phyloP scores from a whole-genome alignment of 2,329 filamentous ascomycete genomes.

The Fusarium sulawesiense region DNA sequence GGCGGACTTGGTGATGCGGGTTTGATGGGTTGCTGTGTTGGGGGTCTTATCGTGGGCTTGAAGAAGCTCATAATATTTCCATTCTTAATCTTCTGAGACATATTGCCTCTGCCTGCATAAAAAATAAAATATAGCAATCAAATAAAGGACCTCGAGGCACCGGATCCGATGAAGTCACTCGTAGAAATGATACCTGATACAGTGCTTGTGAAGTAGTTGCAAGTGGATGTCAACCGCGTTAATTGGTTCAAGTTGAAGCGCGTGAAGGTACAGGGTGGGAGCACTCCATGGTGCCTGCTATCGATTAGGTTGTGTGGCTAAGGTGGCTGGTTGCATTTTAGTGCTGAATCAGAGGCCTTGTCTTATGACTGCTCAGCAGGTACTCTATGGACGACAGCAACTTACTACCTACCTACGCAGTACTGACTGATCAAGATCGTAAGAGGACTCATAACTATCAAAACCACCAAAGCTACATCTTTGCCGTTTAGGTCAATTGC shows the following conservation, averaged over 20 bases:
- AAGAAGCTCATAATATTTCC: slow-evolving; percentile 55
- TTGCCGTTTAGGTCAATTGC: neutral
- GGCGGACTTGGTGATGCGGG: slow-evolving; percentile 18
- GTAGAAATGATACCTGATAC: slow-evolving; percentile 3
- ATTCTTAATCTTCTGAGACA: slow-evolving; percentile 46
- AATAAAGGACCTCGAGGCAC: neutral
- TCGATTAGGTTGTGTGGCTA: slow-evolving; percentile 18
- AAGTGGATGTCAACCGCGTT: slow-evolving; percentile 21
- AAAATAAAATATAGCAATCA: neutral
- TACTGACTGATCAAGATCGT: neutral
- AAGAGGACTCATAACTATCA: neutral
- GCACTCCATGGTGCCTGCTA: neutral
- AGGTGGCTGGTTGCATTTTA: neutral
- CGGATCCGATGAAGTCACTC: neutral
- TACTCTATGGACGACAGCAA: neutral
- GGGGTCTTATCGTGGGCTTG: slow-evolving; percentile 45
- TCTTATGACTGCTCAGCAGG: neutral
- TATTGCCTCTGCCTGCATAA: slow-evolving; percentile 8
- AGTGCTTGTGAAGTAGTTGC: slow-evolving; percentile 19
- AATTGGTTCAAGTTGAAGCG: slow-evolving; percentile 26
- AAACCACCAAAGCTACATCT: neutral
- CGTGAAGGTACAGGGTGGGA: slow-evolving; percentile 9
- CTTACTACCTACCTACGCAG: neutral
- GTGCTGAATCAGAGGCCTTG: neutral
- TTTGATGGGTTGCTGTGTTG: slow-evolving; percentile 19